Base-by-base conservation (phyloP, 495 filamentous ascomycete species). In the Bacidia gigantensis region DNA sequence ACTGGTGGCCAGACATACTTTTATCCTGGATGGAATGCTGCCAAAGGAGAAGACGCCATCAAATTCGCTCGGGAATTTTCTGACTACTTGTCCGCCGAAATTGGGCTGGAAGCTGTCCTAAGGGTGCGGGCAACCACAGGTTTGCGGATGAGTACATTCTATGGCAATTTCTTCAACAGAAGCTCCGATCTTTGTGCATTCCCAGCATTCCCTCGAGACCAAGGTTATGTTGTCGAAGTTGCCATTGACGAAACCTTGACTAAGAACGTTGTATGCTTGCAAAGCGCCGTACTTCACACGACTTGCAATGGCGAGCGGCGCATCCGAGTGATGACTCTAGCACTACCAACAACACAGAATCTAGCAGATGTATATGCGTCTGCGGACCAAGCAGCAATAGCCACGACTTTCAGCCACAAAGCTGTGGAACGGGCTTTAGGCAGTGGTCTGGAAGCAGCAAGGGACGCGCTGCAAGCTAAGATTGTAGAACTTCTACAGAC, bases 141-240 rank as follows among this genome's bases (percentile, higher is more conserved):
- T 44, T 70, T 98, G 46, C 82, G 92, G 26, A 97, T 97, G 87
- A 93, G 77, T 70, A 87, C 89, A 0, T 98, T 98, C 72, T 98
- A 97, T 67, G 92, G 92, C 55, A 98, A 98, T 68, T 98, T 98
- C 69, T 98, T 98, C 76, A 98, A 97, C 69, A 79, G 92, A 51
- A 89, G 84, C 62, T 95, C 88, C 17, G 93, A 98, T 69, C 81
- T 98, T 46, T 96, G 90, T 63, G 90, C 90, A 21, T 97, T 97
- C 75, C 90, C 90, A 1, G 92, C 93, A 3, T 96, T 98, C 73
- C 92, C 92, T 18, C 80, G 92, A 62, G 92, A 98, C 62, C 92
- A 98, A 62, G 85, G 84, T 44, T 98, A 97, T 63, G 92, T 97
- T n/a, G 92, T 98, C 32, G 92, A 98, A 63, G 93, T 98, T 50